A percentile compares a stretch with the other conserved stretches of the same genome.
Conservation (phyloP, 192 early-diverging fungal species). For the Rhizoclosmatium globosum region DNA sequence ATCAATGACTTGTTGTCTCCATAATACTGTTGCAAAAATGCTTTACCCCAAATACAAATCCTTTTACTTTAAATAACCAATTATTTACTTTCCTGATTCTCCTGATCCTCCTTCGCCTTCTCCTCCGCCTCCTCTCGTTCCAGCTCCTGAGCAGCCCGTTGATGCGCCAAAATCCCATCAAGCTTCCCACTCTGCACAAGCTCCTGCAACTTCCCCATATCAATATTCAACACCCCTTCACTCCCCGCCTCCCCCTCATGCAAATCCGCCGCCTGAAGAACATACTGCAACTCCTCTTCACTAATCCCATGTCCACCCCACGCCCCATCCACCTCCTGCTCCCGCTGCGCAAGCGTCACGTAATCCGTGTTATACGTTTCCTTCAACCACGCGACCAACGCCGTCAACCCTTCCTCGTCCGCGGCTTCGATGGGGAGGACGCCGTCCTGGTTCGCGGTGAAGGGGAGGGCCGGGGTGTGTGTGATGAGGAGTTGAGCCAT, state of each 20-base stretch:
- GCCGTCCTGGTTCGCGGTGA: slow-evolving; percentile 4
- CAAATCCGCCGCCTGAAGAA: slow-evolving; percentile 22
- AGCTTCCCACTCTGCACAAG: slow-evolving; percentile 14
- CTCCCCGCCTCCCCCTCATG: background rate
- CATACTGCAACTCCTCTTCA: slow-evolving; percentile 21
- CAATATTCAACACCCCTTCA: background rate
- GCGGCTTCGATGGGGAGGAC: slow-evolving; percentile 3
- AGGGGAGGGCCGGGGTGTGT: background rate
- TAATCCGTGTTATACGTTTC: background rate
- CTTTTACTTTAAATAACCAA: background rate
- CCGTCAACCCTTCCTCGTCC: slow-evolving; percentile 12
- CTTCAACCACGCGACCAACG: slow-evolving; percentile 4
- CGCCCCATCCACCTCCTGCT: background rate
- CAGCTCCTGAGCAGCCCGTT: background rate
- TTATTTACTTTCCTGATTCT: background rate
- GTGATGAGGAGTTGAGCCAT: slow-evolving; percentile 24
- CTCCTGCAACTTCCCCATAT: slow-evolving; percentile 19
- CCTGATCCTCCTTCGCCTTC: background rate
- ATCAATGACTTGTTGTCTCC: slow-evolving; percentile 9
- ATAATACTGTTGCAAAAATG: background rate
- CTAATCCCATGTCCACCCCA: background rate
- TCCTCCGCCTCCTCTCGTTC: background rate
- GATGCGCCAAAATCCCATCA: slow-evolving; percentile 7
- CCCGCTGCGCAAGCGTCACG: background rate
- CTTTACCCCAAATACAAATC: background rate